These are phyloP conservation scores for Areca catechu DNA, from an alignment of 176 grass and related monocot genomes.

Conservation along the genomic window DNA sequence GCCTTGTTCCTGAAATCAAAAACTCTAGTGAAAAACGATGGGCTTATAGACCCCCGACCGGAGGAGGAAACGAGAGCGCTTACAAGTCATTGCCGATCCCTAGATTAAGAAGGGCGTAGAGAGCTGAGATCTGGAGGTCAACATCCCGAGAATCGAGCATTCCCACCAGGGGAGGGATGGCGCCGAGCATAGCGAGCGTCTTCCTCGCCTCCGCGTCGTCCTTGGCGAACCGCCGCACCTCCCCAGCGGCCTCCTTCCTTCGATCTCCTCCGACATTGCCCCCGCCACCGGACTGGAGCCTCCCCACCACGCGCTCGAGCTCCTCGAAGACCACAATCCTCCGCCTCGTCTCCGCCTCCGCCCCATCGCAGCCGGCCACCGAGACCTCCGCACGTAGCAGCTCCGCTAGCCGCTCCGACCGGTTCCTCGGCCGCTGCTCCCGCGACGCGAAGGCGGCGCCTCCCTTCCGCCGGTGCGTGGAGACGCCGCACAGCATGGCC, in stretches of 20 bases:
- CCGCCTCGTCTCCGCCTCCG: neutral
- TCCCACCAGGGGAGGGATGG: conserved; percentile 18
- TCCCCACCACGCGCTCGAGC: neutral
- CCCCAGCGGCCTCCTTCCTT: neutral
- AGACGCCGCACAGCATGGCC: conserved; percentile 1
- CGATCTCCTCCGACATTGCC: neutral
- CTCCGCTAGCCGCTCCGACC: conserved; percentile 1
- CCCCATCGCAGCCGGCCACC: neutral
- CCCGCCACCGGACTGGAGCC: neutral
- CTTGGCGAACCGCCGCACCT: conserved; percentile 7
- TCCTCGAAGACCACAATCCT: neutral
- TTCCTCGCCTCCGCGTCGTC: conserved; percentile 4
- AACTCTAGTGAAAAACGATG: neutral
- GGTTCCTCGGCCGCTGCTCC: neutral
- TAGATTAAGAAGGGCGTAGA: conserved; percentile 89
- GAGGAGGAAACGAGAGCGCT: conserved; percentile 11
- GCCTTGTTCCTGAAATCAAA: conserved; percentile 68
- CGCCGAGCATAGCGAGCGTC: conserved; percentile 1
- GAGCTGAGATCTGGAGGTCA: conserved; percentile 30
- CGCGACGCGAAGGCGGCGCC: neutral
- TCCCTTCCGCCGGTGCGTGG: neutral
- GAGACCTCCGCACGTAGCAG: conserved; percentile 1
- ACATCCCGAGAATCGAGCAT: conserved; percentile 38
- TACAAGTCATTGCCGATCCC: conserved; percentile 88
- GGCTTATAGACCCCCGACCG: neutral